Evolutionary conservation across 2,329 filamentous ascomycete genomes (phyloP), one percentile per base, ranked within the genome.

Genomic region (Talaromyces verruculosus): DNA sequence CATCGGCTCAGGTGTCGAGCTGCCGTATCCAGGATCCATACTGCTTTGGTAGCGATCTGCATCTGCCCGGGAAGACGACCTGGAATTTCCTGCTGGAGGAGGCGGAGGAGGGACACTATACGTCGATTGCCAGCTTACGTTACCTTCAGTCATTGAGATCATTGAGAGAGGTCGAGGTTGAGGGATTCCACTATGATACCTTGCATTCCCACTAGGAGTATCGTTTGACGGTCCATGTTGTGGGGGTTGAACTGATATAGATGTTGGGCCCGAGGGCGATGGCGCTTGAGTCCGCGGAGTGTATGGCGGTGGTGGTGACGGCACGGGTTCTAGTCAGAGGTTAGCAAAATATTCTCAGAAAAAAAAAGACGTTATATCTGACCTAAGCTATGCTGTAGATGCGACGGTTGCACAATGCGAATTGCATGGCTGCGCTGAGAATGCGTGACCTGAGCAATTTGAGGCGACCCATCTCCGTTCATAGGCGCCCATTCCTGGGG

Each of bases 401-500:
- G 72, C 65, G 70, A 71, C 60, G 70, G 69, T 30, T 73, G 75
- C 63, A 67, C 67, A 55, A 69, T 68, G 33, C 73, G 74, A 69
- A 73, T 69, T 67, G 74, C 72, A 67, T 69, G 72, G 58, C 70
- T 73, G 41, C 69, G 64, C 59, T 73, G 75, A 13, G 71, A 61
- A 72, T 76, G 76, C 39, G 70, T 61, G 49, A 72, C 65, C 61
- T 75, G 72, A 37, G 71, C 71, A 47, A 68, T 61, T 41, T 70
- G 70, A 49, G 72, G 65, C 25, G 74, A 70, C 22, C 65, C 67
- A 64, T 72, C 72, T 65, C 72, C 72, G 19, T 74, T 74, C 51
- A 80, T 76, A 22, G 78, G 77, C 0, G 77, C 80, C 82, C 82
- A 84, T 74, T 83, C 79, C 67, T 80, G 80, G 41, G 82, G 82